Evolutionary conservation across 1,139 yeast species (phyloP), one percentile per base, ranked within the genome.

Genomic region (Saccharomycopsis hybrid): DNA sequence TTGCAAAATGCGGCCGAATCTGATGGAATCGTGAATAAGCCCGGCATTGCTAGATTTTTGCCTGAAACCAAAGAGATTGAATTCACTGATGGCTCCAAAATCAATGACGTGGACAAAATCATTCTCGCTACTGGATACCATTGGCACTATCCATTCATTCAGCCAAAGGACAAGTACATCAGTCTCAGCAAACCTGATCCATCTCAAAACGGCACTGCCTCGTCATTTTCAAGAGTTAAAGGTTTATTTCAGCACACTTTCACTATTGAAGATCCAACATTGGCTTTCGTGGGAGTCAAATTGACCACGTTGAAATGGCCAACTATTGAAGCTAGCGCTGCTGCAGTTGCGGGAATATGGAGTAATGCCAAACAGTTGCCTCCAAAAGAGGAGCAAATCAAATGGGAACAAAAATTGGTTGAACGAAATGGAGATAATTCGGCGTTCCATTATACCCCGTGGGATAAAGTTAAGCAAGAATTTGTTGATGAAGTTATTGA

Each of bases 81-180:
- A 32, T 72, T 70, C 53, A 60, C 56, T 5, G 75, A 72, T 58
- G 76, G 74, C 1, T 49, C 64, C 1, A 54, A 55, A 2, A 60
- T 64, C 42, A 55, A 55, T 0, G 67, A 64, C 28, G 71, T 73
- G 44, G 77, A 73, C 51, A 55, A 55, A 29, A 62, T 74, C 5
- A 60, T 74, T 27, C 71, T 72, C 54, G 73, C 74, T 28, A 74
- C 79, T 0, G 79, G 79, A 2, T 75, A 74, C 59, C 67, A 70
- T 51, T 64, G 64, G 47, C 62, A 68, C 27, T 67, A 65, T 48
- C 75, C 76, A 18, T 72, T 71, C 54, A 55, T 72, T 31, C 18
- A 18, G 18, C 55, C 56, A 39, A 57, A 49, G 2, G 43, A 44
- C 7, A 48, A 44, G 18, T 41, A 40, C 24, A 33, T 43, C 11